Evolutionary conservation across 2,329 filamentous ascomycete genomes (phyloP), one percentile per base, ranked within the genome.

Genomic region (Cladosporium halotolerans): DNA sequence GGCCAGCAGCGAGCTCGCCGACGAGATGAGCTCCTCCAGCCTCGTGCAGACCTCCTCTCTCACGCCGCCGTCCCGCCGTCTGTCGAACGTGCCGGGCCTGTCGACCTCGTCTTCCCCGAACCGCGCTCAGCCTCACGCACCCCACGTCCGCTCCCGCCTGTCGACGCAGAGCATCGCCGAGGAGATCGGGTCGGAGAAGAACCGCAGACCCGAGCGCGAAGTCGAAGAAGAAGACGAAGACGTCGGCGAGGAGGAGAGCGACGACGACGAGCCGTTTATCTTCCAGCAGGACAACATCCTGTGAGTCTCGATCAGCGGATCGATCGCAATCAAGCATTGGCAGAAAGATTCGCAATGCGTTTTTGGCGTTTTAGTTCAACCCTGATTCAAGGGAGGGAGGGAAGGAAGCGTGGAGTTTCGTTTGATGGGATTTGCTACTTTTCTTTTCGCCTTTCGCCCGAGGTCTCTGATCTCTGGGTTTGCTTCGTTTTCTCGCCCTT

Each of bases 21-120:
- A 99, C 51, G 96, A 90, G 0, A 89, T 99, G 79, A 89, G 89
- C 28, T 93, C 89, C 1, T 97, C 92, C 0, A 80, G 90, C 63
- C 82, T 95, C 61, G 74, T 96, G 54, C 87, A 95, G 36, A 14
- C 36, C 44, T 82, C 88, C 38, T 93, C 89, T 0, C 89, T 87
- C 4, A 88, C 82, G 55, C 88, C 90, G 0, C 84, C 82, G 2
- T 83, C 86, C 56, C 88, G 90, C 68, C 86, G 88, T 50, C 78
- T 90, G 1, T 80, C 80, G 5, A 81, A 78, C 43, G 79, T 83
- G 10, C 81, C 82, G 16, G 78, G 78, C 5, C 80, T 84, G 73
- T 96, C 91, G 3, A 85, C 85, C 9, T 92, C 89, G 1, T 92
- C 90, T 0, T 96, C 91, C 9, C 91, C 91, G 1, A 89, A 87